A percentile compares a stretch with the other conserved stretches of the same genome.
Evolutionary conservation across 345 rosid genomes (phyloP).

Genomic region (Eucalyptus erythrocorys): DNA sequence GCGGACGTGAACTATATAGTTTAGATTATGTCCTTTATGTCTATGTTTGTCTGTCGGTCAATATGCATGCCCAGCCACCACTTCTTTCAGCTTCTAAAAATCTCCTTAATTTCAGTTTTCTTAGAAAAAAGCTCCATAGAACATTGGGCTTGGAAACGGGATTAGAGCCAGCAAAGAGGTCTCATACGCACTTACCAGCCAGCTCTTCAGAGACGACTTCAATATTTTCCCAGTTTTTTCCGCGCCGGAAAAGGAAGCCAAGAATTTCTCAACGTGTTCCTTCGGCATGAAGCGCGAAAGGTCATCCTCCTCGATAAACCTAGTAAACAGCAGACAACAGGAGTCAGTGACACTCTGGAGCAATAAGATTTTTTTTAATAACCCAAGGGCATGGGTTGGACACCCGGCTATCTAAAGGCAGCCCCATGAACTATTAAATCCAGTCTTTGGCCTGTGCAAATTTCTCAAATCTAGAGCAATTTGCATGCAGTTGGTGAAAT

Average conservation of each 20-base stretch:
- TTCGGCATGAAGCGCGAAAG: conserved; percentile 34
- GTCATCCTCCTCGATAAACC: conserved; percentile 51
- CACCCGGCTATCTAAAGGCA: not conserved
- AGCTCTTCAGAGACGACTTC: conserved; percentile 30
- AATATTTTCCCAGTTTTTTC: conserved; percentile 33
- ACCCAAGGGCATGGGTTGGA: not conserved
- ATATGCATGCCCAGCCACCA: no score
- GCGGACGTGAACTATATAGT: not conserved
- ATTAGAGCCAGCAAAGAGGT: not conserved
- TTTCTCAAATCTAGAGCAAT: not conserved
- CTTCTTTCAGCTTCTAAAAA: not conserved
- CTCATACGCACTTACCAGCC: conserved; percentile 23
- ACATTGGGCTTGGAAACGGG: not conserved
- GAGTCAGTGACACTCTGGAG: not conserved
- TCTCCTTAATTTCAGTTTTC: not conserved
- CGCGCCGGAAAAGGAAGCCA: conserved; percentile 33
- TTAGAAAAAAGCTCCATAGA: not conserved
- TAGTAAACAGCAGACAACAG: not conserved
- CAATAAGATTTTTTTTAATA: not conserved
- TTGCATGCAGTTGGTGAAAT: not conserved
- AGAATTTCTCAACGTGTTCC: conserved; percentile 33
- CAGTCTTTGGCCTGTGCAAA: not conserved
- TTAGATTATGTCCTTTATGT: not conserved
- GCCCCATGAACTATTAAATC: not conserved
- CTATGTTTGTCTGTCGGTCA: not conserved